These are phyloP conservation scores for Exophiala phaeomuriformis DNA, from an alignment of 2,329 filamentous ascomycete species.

Conservation along the genomic window DNA sequence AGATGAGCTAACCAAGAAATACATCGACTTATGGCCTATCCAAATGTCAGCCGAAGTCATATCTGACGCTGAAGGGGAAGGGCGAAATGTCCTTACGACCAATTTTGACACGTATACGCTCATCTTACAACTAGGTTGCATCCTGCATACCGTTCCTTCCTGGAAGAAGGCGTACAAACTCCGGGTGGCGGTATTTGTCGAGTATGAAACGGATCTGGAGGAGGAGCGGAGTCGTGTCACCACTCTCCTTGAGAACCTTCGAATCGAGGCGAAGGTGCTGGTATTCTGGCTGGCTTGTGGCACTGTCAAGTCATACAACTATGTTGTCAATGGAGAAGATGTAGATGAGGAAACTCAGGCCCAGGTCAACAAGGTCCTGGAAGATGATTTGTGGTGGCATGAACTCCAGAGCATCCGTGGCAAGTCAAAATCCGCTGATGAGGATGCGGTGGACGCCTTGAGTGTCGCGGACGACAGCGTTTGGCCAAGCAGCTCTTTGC, in stretches of 20 bases:
- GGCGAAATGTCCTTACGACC: constrained; percentile 61
- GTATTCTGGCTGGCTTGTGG: constrained; percentile 79
- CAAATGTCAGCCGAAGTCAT: constrained; percentile 85
- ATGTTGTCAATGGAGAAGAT: constrained; percentile 65
- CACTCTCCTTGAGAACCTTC: constrained; percentile 67
- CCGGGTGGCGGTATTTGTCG: constrained; percentile 78
- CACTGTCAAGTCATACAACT: constrained; percentile 63
- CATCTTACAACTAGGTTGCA: constrained; percentile 81
- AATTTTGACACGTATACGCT: constrained; percentile 88
- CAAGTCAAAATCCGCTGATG: constrained; percentile 26
- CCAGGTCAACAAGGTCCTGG: constrained; percentile 59
- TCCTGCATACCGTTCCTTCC: constrained; percentile 69
- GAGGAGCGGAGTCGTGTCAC: constrained; percentile 68
- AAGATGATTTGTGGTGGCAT: constrained; percentile 75
- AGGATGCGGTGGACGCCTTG: constrained; percentile 39
- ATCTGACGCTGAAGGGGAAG: constrained; percentile 48
- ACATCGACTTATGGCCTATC: constrained; percentile 84
- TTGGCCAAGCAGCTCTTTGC: constrained; percentile 50
- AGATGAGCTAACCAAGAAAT: constrained; percentile 59
- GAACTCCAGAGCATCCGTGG: constrained; percentile 53
- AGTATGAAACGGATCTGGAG: constrained; percentile 75
- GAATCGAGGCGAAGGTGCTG: constrained; percentile 70
- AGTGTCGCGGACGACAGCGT: constrained; percentile 40
- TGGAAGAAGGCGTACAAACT: constrained; percentile 69
- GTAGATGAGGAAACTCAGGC: constrained; percentile 50